Base-by-base conservation (phyloP, 306 rosid genomes). In the Vigna reflexopilosa region DNA sequence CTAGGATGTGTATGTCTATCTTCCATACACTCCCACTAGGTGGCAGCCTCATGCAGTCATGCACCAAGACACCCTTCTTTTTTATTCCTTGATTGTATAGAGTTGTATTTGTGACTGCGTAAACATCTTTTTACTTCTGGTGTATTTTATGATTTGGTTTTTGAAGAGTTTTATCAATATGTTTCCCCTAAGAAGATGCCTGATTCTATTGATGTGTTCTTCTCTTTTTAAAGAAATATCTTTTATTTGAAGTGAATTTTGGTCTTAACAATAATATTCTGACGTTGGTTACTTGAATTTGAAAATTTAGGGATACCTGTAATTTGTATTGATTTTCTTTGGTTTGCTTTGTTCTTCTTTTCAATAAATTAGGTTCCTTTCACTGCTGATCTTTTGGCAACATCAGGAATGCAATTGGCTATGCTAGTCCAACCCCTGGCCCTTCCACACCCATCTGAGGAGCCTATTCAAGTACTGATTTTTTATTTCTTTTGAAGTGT, bases 321-420 rank as follows among this genome's bases (percentile, higher is more conserved):
- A 51, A 47, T 71, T 50, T 47, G 50, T 81, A 56, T 77, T 86
- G 75, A 73, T 44, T 77, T 77, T 64, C 44, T 64, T 54, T 36
- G 42, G 34, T 59, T 77, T 59, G 50, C 65, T 73, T 40, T 77
- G 64, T 83, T 71, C 78, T 79, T 79, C 57, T 69, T 54, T 73
- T 82, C 73, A 45, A 78, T 63, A 82, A 55, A 80, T 50, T 90
- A 95, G 99, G 83, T 93, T 77, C 98, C 99, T 59, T 89, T 89
- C 88, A 93, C 99, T 32, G 86, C 90, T 78, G 98, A 95, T 82
- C 94, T 95, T 75, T 84, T 95, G 89, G 56, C 88, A 85, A 93
- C 98, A 70, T 93, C 99, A 73, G 99, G 98, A 76, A 93, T 95
- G 99, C 98, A 93, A 57, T 87, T 95, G 81, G 96, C 99, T 84